These are phyloP conservation scores for Polysphondylium violaceum DNA, from an alignment of 78 protist genomes.

Conservation along the genomic window DNA sequence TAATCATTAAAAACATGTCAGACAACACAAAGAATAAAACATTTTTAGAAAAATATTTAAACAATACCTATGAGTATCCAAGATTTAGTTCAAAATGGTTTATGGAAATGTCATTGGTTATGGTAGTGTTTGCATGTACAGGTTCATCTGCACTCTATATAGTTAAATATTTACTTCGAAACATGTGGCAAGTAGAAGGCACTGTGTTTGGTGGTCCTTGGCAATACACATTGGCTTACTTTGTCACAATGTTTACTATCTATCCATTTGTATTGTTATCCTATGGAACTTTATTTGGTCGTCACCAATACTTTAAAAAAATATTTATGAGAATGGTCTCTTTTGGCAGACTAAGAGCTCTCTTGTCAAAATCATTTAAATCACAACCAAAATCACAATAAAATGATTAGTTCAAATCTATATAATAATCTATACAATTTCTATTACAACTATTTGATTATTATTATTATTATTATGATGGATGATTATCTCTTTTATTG, in stretches of 20 bases:
- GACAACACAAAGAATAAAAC: conserved; percentile 8
- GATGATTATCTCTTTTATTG: too few relatives aligned
- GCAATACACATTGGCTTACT: conserved; percentile 26
- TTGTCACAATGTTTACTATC: conserved; percentile 48
- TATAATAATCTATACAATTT: too few relatives aligned
- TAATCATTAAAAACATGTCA: too few relatives aligned
- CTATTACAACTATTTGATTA: too few relatives aligned
- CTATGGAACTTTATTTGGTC: conserved; percentile 59
- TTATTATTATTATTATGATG: too few relatives aligned
- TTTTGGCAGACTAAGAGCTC: too few relatives aligned
- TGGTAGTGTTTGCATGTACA: conserved; percentile 41
- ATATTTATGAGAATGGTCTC: conserved; percentile 50
- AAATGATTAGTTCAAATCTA: too few relatives aligned
- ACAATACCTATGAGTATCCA: conserved; percentile 70
- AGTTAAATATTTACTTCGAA: conserved; percentile 15
- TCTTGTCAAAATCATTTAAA: too few relatives aligned
- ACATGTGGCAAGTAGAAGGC: conserved; percentile 37
- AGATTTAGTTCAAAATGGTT: conserved; percentile 38
- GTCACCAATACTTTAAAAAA: conserved; percentile 52
- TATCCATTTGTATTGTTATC: conserved; percentile 57
- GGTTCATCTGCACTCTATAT: conserved; percentile 51
- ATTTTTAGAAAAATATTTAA: conserved; percentile 25
- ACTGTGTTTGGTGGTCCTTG: conserved; percentile 36
- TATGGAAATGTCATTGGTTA: conserved; percentile 15
- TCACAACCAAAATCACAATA: too few relatives aligned